Conservation (phyloP, 2,329 filamentous ascomycete genomes). For the Dothistroma septosporum region DNA sequence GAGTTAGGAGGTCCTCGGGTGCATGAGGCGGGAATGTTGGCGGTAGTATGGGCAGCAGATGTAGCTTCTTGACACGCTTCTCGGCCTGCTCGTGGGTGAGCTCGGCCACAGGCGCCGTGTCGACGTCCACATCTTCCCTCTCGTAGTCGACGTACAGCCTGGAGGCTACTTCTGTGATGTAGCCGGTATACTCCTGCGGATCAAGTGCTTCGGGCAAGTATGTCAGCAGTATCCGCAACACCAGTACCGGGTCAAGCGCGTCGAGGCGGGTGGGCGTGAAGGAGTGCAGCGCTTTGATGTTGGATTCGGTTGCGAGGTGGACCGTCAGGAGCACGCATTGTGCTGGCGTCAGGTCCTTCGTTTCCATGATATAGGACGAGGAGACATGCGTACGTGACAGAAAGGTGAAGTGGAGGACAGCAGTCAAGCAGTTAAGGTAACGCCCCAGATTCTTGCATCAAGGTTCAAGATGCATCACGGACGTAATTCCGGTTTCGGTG, state of each 20-base stretch:
- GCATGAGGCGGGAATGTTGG: slow-evolving; percentile 47
- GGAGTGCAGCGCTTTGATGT: slow-evolving; percentile 59
- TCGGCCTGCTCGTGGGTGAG: slow-evolving; percentile 61
- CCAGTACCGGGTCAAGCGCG: slow-evolving; percentile 59
- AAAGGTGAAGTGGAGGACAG: background rate
- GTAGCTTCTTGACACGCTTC: slow-evolving; percentile 61
- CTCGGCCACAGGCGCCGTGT: slow-evolving; percentile 53
- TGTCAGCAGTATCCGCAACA: slow-evolving; percentile 70
- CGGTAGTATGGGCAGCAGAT: slow-evolving; percentile 56
- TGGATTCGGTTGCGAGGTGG: slow-evolving; percentile 62
- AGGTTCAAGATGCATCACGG: background rate
- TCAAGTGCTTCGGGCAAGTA: slow-evolving; percentile 69
- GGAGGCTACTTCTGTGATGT: slow-evolving; percentile 56
- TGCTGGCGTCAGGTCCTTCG: slow-evolving; percentile 54
- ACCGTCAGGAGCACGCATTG: slow-evolving; percentile 71
- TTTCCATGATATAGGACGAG: slow-evolving; percentile 12
- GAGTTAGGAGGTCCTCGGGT: slow-evolving; percentile 53
- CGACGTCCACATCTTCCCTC: slow-evolving; percentile 46
- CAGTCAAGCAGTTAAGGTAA: background rate
- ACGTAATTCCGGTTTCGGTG: background rate
- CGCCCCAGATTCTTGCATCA: background rate
- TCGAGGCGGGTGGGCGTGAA: slow-evolving; percentile 56
- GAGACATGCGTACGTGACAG: background rate
- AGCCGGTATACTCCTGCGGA: slow-evolving; percentile 58
- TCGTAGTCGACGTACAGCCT: slow-evolving; percentile 43